Base-by-base conservation (phyloP, 2,329 filamentous ascomycete genomes). In the Claviceps purpurea region DNA sequence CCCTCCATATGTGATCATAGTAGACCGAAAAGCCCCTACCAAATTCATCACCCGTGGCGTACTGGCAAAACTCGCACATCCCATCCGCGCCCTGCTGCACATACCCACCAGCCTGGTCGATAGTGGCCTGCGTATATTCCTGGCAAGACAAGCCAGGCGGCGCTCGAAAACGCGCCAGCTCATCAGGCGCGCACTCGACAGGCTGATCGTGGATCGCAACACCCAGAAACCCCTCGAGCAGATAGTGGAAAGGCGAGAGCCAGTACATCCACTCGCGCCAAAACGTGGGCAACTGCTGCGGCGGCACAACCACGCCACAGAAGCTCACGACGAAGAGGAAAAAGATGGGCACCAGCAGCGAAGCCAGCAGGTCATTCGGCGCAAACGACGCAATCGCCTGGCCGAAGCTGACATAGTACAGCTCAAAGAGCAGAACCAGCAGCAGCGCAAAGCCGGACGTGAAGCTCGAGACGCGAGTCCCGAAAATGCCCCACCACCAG, bases 241-340 rank as follows among this genome's bases (percentile, higher is more conserved):
- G 71, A 58, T 87, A 87, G 55, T 78, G 76, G 64, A 85, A 85
- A 0, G 84, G 84, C 0, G 81, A 81, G 22, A 86, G 70, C 65
- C 77, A 79, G 63, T 86, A 85, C 77, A 83, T 79, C 75, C 75
- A 80, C 7, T 65, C 66, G 14, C 73, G 70, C 83, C 84, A 87
- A 62, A 87, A 87, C 1, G 69, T 64, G 0, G 79, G 78, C 0
- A 87, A 65, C 3, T 72, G 72, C 1, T 56, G 60, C 16, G 78
- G 79, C 0, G 83, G 82, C 1, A 87, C 82, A 10, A 85, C 75
- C 5, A 87, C 80, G 53, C 84, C 84, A 62, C 82, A 86, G 71
- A 87, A 87, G 8, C 77, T 76, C 22, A 85, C 73, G 40, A 86
- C 75, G 58, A 87, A 86, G 26, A 82, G 75, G 68, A 87, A 85